These are phyloP conservation scores for Bisporella sp. DNA, from an alignment of 2,329 filamentous ascomycete species.

Conservation along the genomic window DNA sequence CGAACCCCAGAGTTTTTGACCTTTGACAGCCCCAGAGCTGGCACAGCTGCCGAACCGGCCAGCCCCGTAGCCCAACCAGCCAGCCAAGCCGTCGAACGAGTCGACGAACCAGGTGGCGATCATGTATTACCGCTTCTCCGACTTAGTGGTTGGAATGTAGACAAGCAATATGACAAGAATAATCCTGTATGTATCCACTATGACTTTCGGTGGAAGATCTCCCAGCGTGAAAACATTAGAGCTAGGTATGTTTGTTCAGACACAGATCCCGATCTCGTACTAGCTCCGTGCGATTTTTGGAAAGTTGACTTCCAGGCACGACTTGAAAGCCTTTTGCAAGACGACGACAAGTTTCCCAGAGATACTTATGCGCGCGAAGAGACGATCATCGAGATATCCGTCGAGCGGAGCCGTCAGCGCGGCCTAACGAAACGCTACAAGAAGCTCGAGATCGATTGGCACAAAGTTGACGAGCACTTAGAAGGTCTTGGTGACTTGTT, in stretches of 20 bases:
- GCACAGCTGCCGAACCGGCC: no score
- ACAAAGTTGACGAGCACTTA: slow-evolving; percentile 13
- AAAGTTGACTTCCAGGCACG: slow-evolving; percentile 9
- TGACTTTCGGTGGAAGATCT: slow-evolving; percentile 19
- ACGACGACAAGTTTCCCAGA: slow-evolving; percentile 10
- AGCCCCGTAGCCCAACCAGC: no score
- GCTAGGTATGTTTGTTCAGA: no score
- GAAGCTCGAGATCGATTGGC: slow-evolving; percentile 15
- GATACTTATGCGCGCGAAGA: slow-evolving; percentile 8
- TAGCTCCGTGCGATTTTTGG: slow-evolving; percentile 20
- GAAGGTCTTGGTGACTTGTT: slow-evolving; percentile 16
- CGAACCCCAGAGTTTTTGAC: no score
- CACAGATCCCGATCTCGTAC: slow-evolving; percentile 12
- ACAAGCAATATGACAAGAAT: neutral
- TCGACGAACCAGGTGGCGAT: no score
- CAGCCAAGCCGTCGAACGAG: no score
- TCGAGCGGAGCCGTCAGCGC: slow-evolving; percentile 6
- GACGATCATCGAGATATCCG: slow-evolving; percentile 13
- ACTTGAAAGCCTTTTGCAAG: slow-evolving; percentile 7
- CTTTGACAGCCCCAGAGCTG: no score
- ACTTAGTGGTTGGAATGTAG: no score
- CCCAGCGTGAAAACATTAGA: slow-evolving; percentile 13
- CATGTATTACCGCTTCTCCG: no score
- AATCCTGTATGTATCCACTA: slow-evolving; percentile 10
- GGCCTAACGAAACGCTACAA: slow-evolving; percentile 9